Percentiles rank a stretch among this genome's conserved stretches.
Conservation (phyloP, 2,329 filamentous ascomycete species). For the Exophiala bonariae region DNA sequence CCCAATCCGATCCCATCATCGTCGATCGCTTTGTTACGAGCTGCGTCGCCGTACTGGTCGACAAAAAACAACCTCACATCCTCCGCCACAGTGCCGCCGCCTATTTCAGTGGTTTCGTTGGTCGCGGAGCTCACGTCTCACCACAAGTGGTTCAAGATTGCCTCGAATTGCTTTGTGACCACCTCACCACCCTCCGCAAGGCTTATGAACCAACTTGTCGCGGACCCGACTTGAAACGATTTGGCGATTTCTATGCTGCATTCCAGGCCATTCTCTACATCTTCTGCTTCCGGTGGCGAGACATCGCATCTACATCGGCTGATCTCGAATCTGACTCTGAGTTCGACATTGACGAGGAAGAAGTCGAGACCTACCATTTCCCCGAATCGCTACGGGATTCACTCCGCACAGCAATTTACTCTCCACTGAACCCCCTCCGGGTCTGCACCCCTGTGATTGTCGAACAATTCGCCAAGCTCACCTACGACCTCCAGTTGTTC, state of each 20-base stretch:
- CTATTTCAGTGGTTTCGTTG: constrained; percentile 92
- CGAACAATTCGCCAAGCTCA: constrained; percentile 83
- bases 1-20: constrained; percentile 75
- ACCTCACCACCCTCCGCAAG: constrained; percentile 73
- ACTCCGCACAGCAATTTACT: constrained; percentile 76
- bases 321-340: constrained; percentile 57
- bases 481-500: constrained; percentile 80
- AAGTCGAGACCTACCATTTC: constrained; percentile 75
- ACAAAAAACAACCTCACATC: constrained; percentile 68
- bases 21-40: constrained; percentile 80
- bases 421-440: constrained; percentile 89
- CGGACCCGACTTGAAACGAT: constrained; percentile 81
- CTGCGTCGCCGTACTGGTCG: constrained; percentile 71
- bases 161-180: constrained; percentile 73
- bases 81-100: constrained; percentile 82
- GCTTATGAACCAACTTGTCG: constrained; percentile 72
- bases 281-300: constrained; percentile 97
- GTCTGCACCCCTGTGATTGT: constrained; percentile 91
- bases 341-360: constrained; percentile 53
- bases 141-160: constrained; percentile 76
- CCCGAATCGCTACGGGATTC: constrained; percentile 71
- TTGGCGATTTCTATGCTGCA: constrained; percentile 81
- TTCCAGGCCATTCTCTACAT: constrained; percentile 91
- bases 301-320: constrained; percentile 59
- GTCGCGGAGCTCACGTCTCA: constrained; percentile 80